These are phyloP conservation scores for Trichoderma asperelloides DNA, from an alignment of 495 filamentous ascomycete genomes.

Conservation along the genomic window DNA sequence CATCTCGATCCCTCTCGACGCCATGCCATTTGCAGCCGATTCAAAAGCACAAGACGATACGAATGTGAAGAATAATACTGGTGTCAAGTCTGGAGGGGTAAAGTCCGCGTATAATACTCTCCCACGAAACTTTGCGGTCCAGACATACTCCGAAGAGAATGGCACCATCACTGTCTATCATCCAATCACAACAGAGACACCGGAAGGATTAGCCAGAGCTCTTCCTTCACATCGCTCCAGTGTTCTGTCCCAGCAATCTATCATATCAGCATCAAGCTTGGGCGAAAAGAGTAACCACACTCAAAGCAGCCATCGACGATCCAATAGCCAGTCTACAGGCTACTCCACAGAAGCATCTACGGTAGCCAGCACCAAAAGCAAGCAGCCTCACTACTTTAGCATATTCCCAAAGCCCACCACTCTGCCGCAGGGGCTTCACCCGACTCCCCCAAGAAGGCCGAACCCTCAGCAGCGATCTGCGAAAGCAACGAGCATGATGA, in stretches of 20 bases:
- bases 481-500: neutral
- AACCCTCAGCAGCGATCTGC: neutral
- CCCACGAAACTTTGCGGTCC: neutral
- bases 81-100: neutral
- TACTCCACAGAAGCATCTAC: neutral
- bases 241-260: slow-evolving; percentile 17
- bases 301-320: neutral
- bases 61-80: neutral
- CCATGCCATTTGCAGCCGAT: slow-evolving; percentile 16
- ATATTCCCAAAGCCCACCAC: neutral
- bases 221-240: neutral
- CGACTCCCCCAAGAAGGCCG: neutral
- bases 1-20: slow-evolving; percentile 39
- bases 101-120: neutral
- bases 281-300: neutral
- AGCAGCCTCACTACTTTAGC: neutral
- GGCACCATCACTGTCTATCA: slow-evolving; percentile 16
- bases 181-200: slow-evolving; percentile 17
- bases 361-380: neutral
- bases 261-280: slow-evolving; percentile 13
- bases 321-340: slow-evolving; percentile 1
- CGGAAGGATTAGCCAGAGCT: neutral
- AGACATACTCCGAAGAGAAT: slow-evolving; percentile 12
- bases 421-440: neutral
- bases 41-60: neutral